These are phyloP conservation scores for Metarhizium sp. DNA, from an alignment of 2,329 filamentous ascomycete genomes.

Conservation along the genomic window DNA sequence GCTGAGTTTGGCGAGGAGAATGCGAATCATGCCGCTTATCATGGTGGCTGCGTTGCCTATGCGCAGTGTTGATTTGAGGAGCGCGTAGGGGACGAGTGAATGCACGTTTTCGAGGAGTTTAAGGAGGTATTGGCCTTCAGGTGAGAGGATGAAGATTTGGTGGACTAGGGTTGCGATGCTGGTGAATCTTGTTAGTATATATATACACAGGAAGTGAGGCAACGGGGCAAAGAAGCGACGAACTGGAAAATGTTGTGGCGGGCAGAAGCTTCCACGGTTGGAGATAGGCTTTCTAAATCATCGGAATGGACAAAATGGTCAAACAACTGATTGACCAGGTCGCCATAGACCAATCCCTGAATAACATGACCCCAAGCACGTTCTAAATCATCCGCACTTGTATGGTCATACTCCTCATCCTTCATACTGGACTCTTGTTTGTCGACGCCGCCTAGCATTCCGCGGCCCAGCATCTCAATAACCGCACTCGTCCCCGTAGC, in stretches of 20 bases:
- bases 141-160: constrained; percentile 61
- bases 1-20: constrained; percentile 70
- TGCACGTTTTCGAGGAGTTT: constrained; percentile 63
- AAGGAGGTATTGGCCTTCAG: constrained; percentile 65
- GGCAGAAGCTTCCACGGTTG: constrained; percentile 52
- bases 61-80: constrained; percentile 63
- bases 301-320: constrained; percentile 49
- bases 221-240: constrained; percentile 16
- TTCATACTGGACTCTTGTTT: constrained; percentile 9
- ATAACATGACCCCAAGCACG: constrained; percentile 59
- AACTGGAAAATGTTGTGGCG: constrained; percentile 64
- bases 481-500: constrained; percentile 62
- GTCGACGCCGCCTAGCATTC: constrained; percentile 48
- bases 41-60: constrained; percentile 75
- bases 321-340: constrained; percentile 57
- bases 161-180: constrained; percentile 68
- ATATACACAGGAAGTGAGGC: background rate
- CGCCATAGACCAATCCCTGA: constrained; percentile 57
- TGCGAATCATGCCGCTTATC: constrained; percentile 64
- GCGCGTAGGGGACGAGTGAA: constrained; percentile 59
- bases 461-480: constrained; percentile 60
- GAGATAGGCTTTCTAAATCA: constrained; percentile 54
- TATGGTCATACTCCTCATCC: constrained; percentile 42
- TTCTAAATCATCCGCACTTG: constrained; percentile 49
- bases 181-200: background rate